Percentiles rank a stretch among this genome's conserved stretches.
These are phyloP conservation scores for Torulaspora microellipsoides DNA, from an alignment of 805 yeast genomes.

Conservation along the genomic window DNA sequence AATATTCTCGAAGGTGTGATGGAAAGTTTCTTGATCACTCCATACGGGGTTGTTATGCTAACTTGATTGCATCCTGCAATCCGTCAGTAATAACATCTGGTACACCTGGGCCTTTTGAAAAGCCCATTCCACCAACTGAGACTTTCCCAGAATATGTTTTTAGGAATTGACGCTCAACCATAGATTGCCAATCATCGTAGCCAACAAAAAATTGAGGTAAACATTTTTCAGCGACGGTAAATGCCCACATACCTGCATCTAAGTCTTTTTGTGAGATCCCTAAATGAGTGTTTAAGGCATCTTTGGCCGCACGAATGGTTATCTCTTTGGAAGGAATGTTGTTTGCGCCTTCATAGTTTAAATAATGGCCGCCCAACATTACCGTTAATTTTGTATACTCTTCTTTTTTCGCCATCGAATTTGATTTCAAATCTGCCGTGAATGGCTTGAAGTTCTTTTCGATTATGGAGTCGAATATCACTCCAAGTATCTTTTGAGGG, in stretches of 20 bases:
- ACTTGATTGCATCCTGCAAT: constrained; percentile 48
- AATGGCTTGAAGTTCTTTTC: constrained; percentile 49
- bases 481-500: constrained; percentile 65
- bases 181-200: constrained; percentile 43
- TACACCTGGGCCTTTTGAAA: constrained; percentile 79
- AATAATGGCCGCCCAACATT: constrained; percentile 84
- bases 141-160: constrained; percentile 39
- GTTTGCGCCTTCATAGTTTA: constrained; percentile 32
- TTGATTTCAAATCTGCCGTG: constrained; percentile 13
- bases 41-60: constrained; percentile 7
- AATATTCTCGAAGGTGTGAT: too few relatives aligned
- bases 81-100: constrained; percentile 78
- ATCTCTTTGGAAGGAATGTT: constrained; percentile 17
- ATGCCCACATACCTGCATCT: constrained; percentile 33
- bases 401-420: constrained; percentile 2
- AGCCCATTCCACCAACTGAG: constrained; percentile 72
- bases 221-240: constrained; percentile 48
- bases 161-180: constrained; percentile 34
- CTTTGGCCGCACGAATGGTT: constrained; percentile 31
- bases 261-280: constrained; percentile 32
- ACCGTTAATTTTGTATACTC: constrained; percentile 70
- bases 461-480: constrained; percentile 84
- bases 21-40: neutral
- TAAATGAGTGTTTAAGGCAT: constrained; percentile 40
- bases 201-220: constrained; percentile 81